These are phyloP conservation scores for Caulochytrium protostelioides DNA, from an alignment of 371 early-diverging fungal genomes.

Conservation along the genomic window DNA sequence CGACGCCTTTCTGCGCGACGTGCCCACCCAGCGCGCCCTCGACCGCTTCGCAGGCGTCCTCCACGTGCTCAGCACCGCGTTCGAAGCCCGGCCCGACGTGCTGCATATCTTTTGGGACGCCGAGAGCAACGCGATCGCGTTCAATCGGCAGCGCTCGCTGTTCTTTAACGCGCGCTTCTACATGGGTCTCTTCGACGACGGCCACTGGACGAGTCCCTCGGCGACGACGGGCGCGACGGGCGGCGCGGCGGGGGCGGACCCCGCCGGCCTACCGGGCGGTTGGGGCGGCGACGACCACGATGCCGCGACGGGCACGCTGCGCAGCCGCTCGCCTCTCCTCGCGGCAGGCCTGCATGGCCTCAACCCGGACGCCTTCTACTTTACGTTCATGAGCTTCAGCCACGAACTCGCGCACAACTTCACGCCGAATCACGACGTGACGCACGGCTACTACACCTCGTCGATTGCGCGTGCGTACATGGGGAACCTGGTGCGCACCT, in stretches of 20 bases:
- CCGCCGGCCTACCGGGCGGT: too few species aligned
- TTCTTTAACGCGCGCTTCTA: slow-evolving; percentile 71
- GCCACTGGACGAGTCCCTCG: too few species aligned
- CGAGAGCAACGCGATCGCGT: slow-evolving; percentile 48
- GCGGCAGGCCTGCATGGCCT: too few species aligned
- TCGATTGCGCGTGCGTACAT: slow-evolving; percentile 54
- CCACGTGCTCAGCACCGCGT: slow-evolving; percentile 29
- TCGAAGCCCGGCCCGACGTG: slow-evolving; percentile 27
- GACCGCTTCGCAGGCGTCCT: slow-evolving; percentile 32
- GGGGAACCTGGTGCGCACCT: slow-evolving; percentile 6
- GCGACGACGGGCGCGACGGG: too few species aligned
- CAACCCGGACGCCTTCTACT: slow-evolving; percentile 42
- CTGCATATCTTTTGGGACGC: slow-evolving; percentile 58
- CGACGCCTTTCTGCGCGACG: background rate
- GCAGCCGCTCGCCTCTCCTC: too few species aligned
- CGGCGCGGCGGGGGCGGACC: too few species aligned
- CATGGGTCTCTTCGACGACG: too few species aligned
- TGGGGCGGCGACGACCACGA: too few species aligned
- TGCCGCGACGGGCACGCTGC: too few species aligned
- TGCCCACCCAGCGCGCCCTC: background rate
- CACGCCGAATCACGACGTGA: slow-evolving; percentile 20
- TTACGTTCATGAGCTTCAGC: slow-evolving; percentile 71
- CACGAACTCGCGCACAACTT: slow-evolving; percentile 81
- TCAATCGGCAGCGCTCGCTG: slow-evolving; percentile 49
- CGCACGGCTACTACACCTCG: slow-evolving; percentile 42